These are phyloP conservation scores for Juncus effusus DNA, from an alignment of 176 grass and related monocot species.

Conservation along the genomic window DNA sequence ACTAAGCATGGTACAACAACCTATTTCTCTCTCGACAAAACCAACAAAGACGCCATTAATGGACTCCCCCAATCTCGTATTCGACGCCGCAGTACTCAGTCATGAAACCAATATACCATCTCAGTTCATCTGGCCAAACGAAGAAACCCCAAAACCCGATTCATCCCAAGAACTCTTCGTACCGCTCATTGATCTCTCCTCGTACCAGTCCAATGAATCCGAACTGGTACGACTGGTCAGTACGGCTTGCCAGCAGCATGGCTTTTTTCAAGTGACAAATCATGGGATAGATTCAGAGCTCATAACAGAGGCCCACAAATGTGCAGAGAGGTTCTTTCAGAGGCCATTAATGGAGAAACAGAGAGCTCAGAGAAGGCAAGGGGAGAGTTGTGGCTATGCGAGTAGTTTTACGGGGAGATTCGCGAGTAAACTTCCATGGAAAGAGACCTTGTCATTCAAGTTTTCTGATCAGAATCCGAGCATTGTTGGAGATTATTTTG, in stretches of 20 bases:
- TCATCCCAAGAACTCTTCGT: conserved; percentile 52
- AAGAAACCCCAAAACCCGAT: conserved; percentile 56
- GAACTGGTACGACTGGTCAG: conserved; percentile 36
- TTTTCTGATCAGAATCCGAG: conserved; percentile 25
- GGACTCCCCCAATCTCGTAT: conserved; percentile 34
- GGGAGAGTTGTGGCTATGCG: conserved; percentile 88
- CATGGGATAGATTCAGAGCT: conserved; percentile 66
- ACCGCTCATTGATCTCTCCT: conserved; percentile 69
- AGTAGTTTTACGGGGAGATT: conserved; percentile 92
- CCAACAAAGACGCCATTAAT: conserved; percentile 5
- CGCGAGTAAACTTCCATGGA: conserved; percentile 81
- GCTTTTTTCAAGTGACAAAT: conserved; percentile 92
- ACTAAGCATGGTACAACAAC: conserved; percentile 20
- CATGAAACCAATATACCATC: conserved; percentile 38
- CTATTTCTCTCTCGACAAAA: conserved; percentile 1
- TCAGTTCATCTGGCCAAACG: conserved; percentile 79
- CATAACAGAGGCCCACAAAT: conserved; percentile 52
- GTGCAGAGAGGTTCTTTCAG: conserved; percentile 71
- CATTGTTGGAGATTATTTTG: conserved; percentile 55
- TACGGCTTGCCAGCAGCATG: conserved; percentile 54
- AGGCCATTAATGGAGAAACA: conserved; percentile 71
- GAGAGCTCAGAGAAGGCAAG: conserved; percentile 51
- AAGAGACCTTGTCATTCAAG: conserved; percentile 85
- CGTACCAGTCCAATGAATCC: conserved; percentile 32
- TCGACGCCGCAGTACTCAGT: conserved; percentile 64